A percentile compares a stretch with the other conserved stretches of the same genome.
Conservation (phyloP, 106 monocot species). For the Amphibolis antarctica region DNA sequence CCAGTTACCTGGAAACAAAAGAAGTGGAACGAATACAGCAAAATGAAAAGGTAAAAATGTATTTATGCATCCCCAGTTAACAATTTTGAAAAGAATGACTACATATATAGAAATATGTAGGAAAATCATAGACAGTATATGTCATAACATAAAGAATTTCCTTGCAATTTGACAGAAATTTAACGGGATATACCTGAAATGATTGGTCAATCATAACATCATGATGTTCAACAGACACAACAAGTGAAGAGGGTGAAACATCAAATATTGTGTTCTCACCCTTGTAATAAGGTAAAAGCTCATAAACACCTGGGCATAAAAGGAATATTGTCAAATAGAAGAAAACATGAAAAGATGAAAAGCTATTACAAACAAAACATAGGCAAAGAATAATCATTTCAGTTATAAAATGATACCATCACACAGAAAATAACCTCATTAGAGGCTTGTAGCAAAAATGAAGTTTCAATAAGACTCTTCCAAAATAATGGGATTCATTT, state of each 20-base stretch:
- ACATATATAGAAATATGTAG: not conserved
- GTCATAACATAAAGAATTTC: not conserved
- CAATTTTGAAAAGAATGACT: no score
- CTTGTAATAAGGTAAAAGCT: slow-evolving; percentile 88
- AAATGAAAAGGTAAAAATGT: not conserved
- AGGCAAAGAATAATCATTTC: no score
- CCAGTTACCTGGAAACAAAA: slow-evolving; percentile 69
- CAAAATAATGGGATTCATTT: no score
- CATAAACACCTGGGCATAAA: slow-evolving; percentile 50
- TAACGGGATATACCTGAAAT: slow-evolving; percentile 53
- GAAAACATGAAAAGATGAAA: not conserved
- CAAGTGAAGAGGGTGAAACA: slow-evolving; percentile 75
- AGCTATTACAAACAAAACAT: not conserved
- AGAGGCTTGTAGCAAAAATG: no score
- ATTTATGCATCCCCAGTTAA: not conserved
- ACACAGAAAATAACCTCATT: not conserved
- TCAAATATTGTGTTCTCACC: slow-evolving; percentile 96
- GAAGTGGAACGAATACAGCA: not conserved
- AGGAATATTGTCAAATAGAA: not conserved
- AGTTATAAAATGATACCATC: not conserved
- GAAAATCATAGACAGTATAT: not conserved
- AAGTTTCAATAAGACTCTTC: no score
- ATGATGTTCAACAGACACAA: slow-evolving; percentile 62
- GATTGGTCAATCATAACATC: slow-evolving; percentile 52
- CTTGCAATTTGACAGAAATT: not conserved